Percentiles rank a stretch among this genome's conserved stretches.
phyloP scores from a whole-genome alignment of 202 grass and related monocot species.

The Zoysia matrella region DNA sequence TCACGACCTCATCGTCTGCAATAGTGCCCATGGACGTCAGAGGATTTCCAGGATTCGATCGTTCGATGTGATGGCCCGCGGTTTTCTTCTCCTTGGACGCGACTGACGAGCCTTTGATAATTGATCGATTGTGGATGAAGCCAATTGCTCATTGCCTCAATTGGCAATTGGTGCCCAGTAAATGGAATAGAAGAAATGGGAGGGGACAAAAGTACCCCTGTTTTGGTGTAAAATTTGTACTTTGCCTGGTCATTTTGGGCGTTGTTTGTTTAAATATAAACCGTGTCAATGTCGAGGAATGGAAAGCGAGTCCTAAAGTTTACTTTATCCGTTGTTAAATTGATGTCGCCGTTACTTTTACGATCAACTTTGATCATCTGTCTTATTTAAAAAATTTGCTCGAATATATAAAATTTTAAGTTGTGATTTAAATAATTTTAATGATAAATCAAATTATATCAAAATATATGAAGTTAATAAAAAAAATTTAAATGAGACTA shows the following conservation, averaged over 20 bases:
- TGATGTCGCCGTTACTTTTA: too few species aligned
- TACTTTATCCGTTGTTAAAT: too few species aligned
- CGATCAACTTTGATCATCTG: too few species aligned
- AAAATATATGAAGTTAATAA: too few species aligned
- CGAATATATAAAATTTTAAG: too few species aligned
- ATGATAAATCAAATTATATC: too few species aligned
- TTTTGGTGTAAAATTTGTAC: background rate
- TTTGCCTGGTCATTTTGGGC: conserved; percentile 6
- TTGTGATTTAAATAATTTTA: too few species aligned
- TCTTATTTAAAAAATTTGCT: too few species aligned
- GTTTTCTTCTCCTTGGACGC: conserved; percentile 13
- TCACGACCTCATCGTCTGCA: conserved; percentile 17
- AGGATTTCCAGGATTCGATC: conserved; percentile 25
- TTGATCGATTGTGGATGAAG: background rate
- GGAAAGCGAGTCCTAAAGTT: background rate
- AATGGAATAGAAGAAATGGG: background rate
- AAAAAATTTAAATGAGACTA: too few species aligned
- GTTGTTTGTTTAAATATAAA: background rate
- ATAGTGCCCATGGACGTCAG: conserved; percentile 13
- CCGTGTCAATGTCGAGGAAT: conserved; percentile 25
- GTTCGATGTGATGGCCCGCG: conserved; percentile 7
- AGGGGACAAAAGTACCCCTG: background rate
- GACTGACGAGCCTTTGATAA: background rate
- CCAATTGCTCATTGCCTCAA: background rate
- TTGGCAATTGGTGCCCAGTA: background rate